A percentile compares a stretch with the other conserved stretches of the same genome.
Conservation (phyloP, 768 basidiomycete genomes). For the Tylopilus cervinicoccineus region DNA sequence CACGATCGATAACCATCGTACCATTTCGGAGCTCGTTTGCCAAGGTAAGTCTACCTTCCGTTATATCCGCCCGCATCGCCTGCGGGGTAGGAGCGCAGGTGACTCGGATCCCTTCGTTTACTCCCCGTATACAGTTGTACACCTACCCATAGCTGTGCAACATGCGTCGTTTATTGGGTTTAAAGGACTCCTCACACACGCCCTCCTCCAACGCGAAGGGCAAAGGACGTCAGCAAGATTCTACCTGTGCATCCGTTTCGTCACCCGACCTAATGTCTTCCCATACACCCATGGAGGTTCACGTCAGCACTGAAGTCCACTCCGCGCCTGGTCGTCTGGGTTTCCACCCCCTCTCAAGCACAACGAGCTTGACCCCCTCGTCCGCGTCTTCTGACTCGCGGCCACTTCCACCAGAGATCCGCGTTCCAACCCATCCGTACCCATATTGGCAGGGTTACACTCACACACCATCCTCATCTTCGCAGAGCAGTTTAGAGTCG, state of each 20-base stretch:
- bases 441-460: constrained; percentile 33
- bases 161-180: constrained; percentile 31
- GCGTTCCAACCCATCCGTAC: constrained; percentile 30
- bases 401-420: constrained; percentile 31
- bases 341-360: constrained; percentile 20
- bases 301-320: constrained; percentile 27
- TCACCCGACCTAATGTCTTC: constrained; percentile 6
- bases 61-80: constrained; percentile 10
- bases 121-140: constrained; percentile 14
- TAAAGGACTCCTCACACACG: constrained; percentile 21
- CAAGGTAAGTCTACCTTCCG: constrained; percentile 13
- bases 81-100: constrained; percentile 15
- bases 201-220: constrained; percentile 18
- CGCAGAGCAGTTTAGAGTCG: constrained; percentile 30
- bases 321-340: constrained; percentile 16
- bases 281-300: constrained; percentile 22
- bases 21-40: constrained; percentile 1
- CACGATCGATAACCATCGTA: constrained; percentile 6
- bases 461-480: constrained; percentile 29
- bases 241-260: neutral
- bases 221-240: constrained; percentile 22
- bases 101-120: constrained; percentile 12
- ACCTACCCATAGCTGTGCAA: constrained; percentile 9
- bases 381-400: constrained; percentile 18
- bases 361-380: constrained; percentile 11